Conservation (phyloP, 495 filamentous ascomycete species). For the Penicillium samsonianum region DNA sequence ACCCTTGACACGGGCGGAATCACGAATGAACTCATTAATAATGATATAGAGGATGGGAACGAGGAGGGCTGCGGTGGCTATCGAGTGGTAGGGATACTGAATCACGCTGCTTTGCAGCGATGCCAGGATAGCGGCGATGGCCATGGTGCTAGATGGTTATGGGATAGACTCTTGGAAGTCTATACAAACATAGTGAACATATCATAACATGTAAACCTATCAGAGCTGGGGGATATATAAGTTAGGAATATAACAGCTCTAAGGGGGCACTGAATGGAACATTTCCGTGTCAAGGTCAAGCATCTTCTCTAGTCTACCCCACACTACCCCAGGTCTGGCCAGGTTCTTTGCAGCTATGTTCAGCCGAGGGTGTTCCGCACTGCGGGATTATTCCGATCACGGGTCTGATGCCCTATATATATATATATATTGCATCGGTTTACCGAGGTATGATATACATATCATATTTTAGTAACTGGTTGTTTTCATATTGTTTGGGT, state of each 20-base stretch:
- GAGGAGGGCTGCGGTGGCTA: conserved; percentile 29
- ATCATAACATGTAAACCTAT: neutral
- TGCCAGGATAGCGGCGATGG: conserved; percentile 30
- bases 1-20: conserved; percentile 49
- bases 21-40: conserved; percentile 54
- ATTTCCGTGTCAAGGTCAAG: conserved; percentile 22
- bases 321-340: conserved; percentile 10
- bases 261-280: conserved; percentile 15
- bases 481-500: too few species aligned
- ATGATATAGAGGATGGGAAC: conserved; percentile 48
- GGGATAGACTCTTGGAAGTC: neutral
- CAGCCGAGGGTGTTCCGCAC: conserved; percentile 12
- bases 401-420: too few species aligned
- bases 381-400: conserved; percentile 21
- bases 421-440: too few species aligned
- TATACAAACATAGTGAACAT: neutral
- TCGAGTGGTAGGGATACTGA: conserved; percentile 31
- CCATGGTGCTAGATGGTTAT: conserved; percentile 27
- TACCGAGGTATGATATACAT: too few species aligned
- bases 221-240: neutral
- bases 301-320: too few species aligned
- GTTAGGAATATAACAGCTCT: neutral
- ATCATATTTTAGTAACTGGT: too few species aligned
- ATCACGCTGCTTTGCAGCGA: conserved; percentile 25
- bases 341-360: neutral